Conservation (phyloP, 345 rosid genomes). For the Melaleuca alternifolia region DNA sequence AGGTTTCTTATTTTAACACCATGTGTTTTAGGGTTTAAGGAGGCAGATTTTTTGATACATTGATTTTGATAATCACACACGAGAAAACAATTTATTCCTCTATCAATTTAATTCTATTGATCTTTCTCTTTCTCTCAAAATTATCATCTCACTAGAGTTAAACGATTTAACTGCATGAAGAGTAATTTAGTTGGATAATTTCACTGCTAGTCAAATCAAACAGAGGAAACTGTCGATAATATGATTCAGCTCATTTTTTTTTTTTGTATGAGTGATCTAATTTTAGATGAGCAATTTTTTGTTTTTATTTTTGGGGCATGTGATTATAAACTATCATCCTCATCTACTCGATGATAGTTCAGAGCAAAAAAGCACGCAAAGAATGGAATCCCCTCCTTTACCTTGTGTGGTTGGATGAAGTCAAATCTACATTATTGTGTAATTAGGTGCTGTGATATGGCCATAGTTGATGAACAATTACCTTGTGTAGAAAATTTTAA, state of each 20-base stretch:
- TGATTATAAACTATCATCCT: background rate
- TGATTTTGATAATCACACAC: too few species aligned
- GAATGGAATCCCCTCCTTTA: background rate
- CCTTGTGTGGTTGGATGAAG: background rate
- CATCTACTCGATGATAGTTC: background rate
- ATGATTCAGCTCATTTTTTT: background rate
- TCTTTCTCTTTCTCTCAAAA: too few species aligned
- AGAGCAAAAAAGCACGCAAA: background rate
- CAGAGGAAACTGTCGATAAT: background rate
- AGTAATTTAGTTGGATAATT: background rate
- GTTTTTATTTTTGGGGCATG: background rate
- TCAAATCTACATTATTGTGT: too few species aligned
- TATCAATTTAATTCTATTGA: too few species aligned
- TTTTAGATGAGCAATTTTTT: background rate
- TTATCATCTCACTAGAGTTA: too few species aligned
- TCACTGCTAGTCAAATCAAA: background rate
- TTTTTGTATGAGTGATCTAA: background rate
- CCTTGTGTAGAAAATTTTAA: too few species aligned
- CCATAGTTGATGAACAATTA: too few species aligned
- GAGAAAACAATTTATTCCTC: too few species aligned
- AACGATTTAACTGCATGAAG: background rate
- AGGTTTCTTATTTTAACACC: too few species aligned
- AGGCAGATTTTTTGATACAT: too few species aligned
- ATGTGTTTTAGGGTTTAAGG: too few species aligned
- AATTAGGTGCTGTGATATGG: too few species aligned